phyloP scores from a whole-genome alignment of 345 rosid genomes.

The Zanthoxylum bungeanum region DNA sequence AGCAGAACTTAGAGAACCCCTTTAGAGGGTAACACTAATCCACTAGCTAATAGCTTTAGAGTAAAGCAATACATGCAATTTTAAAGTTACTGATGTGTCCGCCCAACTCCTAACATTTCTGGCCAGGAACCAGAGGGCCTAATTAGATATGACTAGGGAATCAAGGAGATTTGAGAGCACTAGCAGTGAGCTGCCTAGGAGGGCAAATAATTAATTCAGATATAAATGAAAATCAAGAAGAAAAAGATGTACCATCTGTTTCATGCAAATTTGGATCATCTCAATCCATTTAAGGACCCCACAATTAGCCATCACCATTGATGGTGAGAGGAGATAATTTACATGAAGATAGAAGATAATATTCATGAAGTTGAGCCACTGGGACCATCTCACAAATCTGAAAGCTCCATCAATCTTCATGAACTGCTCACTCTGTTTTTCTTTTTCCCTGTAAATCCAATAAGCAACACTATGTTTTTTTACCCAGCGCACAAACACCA shows the following conservation, averaged over 20 bases:
- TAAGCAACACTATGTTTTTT: background rate
- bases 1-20: background rate
- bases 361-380: background rate
- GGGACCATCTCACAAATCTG: background rate
- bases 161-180: background rate
- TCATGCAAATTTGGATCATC: background rate
- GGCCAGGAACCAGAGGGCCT: no score
- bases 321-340: background rate
- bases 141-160: background rate
- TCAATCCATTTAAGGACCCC: background rate
- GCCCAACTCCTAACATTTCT: no score
- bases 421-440: no score
- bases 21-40: background rate
- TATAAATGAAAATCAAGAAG: no score
- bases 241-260: background rate
- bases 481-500: conserved; percentile 14
- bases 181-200: no score
- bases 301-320: background rate
- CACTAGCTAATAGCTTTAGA: no score
- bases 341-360: conserved; percentile 4
- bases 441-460: background rate
- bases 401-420: background rate
- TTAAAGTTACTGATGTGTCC: no score
- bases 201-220: no score
- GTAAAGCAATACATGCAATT: no score